Conservation (phyloP, 768 basidiomycete genomes). For the Boletus coccyginus region DNA sequence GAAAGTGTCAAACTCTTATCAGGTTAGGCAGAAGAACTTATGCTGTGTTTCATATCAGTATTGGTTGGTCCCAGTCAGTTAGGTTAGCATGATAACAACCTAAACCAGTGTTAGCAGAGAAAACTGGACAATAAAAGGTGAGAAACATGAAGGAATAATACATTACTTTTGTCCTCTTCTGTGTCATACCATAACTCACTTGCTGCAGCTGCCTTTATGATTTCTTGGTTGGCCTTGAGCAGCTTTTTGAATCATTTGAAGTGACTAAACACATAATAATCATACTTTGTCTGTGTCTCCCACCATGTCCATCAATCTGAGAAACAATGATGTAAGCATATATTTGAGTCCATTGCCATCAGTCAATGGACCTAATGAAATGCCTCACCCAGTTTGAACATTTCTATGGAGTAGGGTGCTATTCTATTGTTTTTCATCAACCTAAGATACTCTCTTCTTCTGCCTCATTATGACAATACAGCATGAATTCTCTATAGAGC, state of each 20-base stretch:
- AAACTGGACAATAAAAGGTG: no score
- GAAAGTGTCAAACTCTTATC: background rate
- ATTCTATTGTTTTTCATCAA: background rate
- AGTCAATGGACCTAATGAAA: no score
- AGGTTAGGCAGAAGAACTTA: background rate
- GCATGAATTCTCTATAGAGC: slow-evolving; percentile 10
- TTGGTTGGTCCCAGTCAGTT: no score
- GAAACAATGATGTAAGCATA: no score
- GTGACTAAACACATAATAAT: background rate
- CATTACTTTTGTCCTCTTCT: background rate
- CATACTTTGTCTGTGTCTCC: background rate
- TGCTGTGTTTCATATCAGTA: background rate
- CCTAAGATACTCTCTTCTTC: background rate
- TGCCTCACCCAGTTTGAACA: background rate
- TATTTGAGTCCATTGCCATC: no score
- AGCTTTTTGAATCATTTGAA: background rate
- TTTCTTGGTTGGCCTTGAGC: background rate
- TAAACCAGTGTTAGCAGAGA: no score
- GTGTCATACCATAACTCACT: background rate
- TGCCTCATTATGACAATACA: background rate
- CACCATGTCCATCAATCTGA: slow-evolving; percentile 3
- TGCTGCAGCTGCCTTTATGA: background rate
- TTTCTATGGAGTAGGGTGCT: background rate
- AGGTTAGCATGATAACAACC: no score
- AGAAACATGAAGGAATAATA: background rate